These are phyloP conservation scores for Tetracladium maxilliforme DNA, from an alignment of 2,329 filamentous ascomycete species.

Conservation along the genomic window DNA sequence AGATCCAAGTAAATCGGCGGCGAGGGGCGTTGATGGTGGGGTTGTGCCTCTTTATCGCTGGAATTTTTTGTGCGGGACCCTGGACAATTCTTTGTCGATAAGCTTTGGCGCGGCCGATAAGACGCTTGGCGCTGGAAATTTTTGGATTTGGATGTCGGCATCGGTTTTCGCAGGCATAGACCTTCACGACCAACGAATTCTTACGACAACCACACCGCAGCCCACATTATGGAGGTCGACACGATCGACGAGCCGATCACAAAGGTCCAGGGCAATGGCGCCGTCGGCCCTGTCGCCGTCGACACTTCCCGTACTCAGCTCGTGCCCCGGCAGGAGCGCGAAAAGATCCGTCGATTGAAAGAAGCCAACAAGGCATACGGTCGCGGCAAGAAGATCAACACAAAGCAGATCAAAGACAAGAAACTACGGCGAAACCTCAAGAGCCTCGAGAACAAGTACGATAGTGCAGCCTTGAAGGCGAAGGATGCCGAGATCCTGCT, in stretches of 20 bases:
- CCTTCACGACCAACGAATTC: slow-evolving; percentile 1
- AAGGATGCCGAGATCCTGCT: slow-evolving; percentile 93
- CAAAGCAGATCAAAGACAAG: slow-evolving; percentile 68
- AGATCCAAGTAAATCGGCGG: no score
- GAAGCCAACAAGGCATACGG: slow-evolving; percentile 69
- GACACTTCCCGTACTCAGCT: slow-evolving; percentile 35
- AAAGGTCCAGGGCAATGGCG: slow-evolving; percentile 29
- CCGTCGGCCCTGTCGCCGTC: slow-evolving; percentile 35
- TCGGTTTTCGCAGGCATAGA: no score
- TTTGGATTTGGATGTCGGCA: background rate
- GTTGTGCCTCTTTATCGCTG: no score
- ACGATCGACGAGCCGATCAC: slow-evolving; percentile 4
- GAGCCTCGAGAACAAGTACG: slow-evolving; percentile 67
- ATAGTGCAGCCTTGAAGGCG: slow-evolving; percentile 66
- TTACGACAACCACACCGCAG: slow-evolving; percentile 1
- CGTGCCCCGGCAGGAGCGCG: slow-evolving; percentile 31
- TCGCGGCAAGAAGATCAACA: slow-evolving; percentile 61
- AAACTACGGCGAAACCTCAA: slow-evolving; percentile 75
- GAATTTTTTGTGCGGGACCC: no score
- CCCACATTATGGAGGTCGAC: slow-evolving; percentile 6
- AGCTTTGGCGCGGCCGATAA: background rate
- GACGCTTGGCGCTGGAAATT: background rate
- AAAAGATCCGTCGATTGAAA: slow-evolving; percentile 34
- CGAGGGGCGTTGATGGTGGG: no score
- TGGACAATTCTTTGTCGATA: background rate